phyloP scores from a whole-genome alignment of 495 filamentous ascomycete genomes.

The Articulospora tetracladia region DNA sequence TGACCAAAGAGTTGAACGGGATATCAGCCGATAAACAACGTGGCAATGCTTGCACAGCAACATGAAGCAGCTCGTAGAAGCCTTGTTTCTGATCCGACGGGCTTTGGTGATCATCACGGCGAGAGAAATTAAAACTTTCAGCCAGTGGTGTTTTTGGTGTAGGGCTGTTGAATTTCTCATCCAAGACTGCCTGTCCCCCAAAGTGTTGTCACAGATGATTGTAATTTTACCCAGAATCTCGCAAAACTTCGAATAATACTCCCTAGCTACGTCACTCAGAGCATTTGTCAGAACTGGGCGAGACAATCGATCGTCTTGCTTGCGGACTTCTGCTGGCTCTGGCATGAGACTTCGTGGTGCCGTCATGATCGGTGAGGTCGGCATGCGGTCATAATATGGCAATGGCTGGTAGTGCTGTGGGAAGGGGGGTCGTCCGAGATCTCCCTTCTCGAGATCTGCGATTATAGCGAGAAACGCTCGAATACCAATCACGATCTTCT shows the following conservation, averaged over 20 bases:
- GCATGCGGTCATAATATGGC: conserved; percentile 37
- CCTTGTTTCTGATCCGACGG: conserved; percentile 84
- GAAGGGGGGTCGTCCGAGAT: conserved; percentile 76
- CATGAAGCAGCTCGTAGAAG: conserved; percentile 92
- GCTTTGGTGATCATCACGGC: conserved; percentile 72
- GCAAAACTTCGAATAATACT: conserved; percentile 86
- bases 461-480: conserved; percentile 88
- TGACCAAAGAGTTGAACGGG: conserved; percentile 90
- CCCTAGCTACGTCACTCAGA: conserved; percentile 70
- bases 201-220: conserved; percentile 95
- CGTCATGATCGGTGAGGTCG: conserved; percentile 50
- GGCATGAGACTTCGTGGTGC: conserved; percentile 33
- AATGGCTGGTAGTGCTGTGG: conserved; percentile 54
- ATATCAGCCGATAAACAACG: conserved; percentile 88
- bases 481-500: conserved; percentile 95
- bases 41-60: conserved; percentile 91
- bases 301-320: conserved; percentile 58
- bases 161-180: conserved; percentile 85
- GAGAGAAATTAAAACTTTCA: conserved; percentile 85
- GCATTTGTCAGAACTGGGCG: conserved; percentile 70
- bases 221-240: conserved; percentile 95
- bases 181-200: conserved; percentile 89
- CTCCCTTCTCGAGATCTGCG: conserved; percentile 86
- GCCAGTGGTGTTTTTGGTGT: conserved; percentile 91
- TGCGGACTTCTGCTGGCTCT: conserved; percentile 23